phyloP scores from a whole-genome alignment of 441 rosid species.

The Hura crepitans region DNA sequence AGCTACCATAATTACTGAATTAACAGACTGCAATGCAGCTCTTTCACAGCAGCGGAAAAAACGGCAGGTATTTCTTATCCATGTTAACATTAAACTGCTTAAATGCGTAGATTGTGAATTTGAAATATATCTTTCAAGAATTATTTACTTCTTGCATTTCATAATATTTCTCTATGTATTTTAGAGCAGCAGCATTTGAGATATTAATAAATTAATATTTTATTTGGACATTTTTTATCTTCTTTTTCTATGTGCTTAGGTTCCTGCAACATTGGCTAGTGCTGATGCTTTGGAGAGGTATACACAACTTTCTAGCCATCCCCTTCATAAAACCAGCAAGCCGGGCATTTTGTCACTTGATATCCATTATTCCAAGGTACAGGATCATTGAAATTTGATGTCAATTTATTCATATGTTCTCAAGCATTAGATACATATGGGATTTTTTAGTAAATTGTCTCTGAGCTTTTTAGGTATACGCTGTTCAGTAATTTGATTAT shows the following conservation, averaged over 20 bases:
- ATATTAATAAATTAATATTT: no score
- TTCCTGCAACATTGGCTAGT: slow-evolving; percentile 70
- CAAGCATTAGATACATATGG: background rate
- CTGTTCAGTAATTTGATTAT: background rate
- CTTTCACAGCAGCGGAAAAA: slow-evolving; percentile 92
- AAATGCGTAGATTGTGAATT: background rate
- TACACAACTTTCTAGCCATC: slow-evolving; percentile 93
- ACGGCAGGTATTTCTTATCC: slow-evolving; percentile 61
- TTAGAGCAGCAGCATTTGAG: background rate
- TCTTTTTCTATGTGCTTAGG: slow-evolving; percentile 34
- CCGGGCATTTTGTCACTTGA: slow-evolving; percentile 82
- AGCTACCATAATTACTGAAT: slow-evolving; percentile 51
- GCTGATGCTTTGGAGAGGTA: slow-evolving; percentile 65
- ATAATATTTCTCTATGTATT: background rate
- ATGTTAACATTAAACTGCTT: background rate
- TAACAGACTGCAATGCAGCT: slow-evolving; percentile 80
- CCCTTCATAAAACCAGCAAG: slow-evolving; percentile 93
- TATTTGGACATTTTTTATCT: slow-evolving; percentile 4
- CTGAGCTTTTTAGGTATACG: background rate
- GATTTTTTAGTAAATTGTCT: background rate
- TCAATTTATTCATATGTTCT: slow-evolving; percentile 1
- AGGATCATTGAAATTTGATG: slow-evolving; percentile 1
- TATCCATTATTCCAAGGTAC: slow-evolving; percentile 65
- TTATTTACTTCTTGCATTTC: background rate
- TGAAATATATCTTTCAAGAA: background rate